Percentiles rank a stretch among this genome's conserved stretches.
Conservation (phyloP, 768 basidiomycete genomes). For the Strobilomyces confusus region DNA sequence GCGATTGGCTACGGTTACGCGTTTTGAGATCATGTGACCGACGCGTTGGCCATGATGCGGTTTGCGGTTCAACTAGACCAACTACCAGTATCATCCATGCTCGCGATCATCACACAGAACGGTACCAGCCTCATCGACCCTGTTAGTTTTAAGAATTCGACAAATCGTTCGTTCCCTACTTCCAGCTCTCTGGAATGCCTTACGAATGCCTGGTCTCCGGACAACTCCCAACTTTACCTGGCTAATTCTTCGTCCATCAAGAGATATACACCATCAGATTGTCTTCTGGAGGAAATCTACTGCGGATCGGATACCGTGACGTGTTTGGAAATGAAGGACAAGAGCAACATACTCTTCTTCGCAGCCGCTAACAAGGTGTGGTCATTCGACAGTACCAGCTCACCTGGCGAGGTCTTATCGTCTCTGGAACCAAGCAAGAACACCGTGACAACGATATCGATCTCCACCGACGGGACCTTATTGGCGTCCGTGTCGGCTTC, state of each 20-base stretch:
- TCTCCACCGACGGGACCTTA: slow-evolving; percentile 55
- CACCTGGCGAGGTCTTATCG: slow-evolving; percentile 38
- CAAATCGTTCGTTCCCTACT: slow-evolving; percentile 38
- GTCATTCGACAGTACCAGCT: slow-evolving; percentile 44
- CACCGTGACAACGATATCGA: slow-evolving; percentile 48
- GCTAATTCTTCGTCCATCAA: slow-evolving; percentile 45
- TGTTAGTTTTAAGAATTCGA: slow-evolving; percentile 41
- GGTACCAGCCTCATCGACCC: slow-evolving; percentile 49
- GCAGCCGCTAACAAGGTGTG: slow-evolving; percentile 43
- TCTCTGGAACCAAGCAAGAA: slow-evolving; percentile 51
- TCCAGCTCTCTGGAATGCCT: slow-evolving; percentile 30
- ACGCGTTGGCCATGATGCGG: slow-evolving; percentile 19
- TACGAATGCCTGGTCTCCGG: slow-evolving; percentile 48
- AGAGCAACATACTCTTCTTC: slow-evolving; percentile 43
- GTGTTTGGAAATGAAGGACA: slow-evolving; percentile 33
- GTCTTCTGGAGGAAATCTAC: slow-evolving; percentile 43
- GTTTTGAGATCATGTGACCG: slow-evolving; percentile 20
- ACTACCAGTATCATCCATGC: slow-evolving; percentile 36
- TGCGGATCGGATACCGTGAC: slow-evolving; percentile 25
- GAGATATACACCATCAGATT: slow-evolving; percentile 48
- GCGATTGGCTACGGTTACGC: too few species aligned
- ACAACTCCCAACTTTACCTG: slow-evolving; percentile 54
- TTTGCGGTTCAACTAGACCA: slow-evolving; percentile 4
- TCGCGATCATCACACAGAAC: slow-evolving; percentile 48
- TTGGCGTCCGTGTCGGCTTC: slow-evolving; percentile 53